Percentiles rank a stretch among this genome's conserved stretches.
Conservation (phyloP, 768 basidiomycete genomes). For the Russula griseocarnosa region DNA sequence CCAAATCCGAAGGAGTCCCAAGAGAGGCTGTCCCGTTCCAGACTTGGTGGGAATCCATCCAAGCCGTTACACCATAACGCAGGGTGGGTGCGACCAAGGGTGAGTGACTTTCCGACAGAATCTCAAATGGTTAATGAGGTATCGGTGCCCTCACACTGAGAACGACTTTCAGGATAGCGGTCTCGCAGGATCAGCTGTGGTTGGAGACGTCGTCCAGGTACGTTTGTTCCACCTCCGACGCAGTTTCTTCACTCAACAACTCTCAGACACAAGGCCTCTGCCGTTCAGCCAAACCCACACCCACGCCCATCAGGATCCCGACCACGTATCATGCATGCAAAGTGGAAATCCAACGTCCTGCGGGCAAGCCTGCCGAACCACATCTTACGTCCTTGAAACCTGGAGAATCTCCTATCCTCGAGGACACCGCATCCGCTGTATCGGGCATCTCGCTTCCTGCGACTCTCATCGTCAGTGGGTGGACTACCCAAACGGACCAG, state of each 20-base stretch:
- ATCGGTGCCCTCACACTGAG: constrained; percentile 1
- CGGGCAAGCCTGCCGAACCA: constrained; percentile 2
- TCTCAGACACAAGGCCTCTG: not conserved
- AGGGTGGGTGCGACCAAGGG: not conserved
- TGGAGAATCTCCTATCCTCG: constrained; percentile 13
- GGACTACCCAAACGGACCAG: constrained; percentile 11
- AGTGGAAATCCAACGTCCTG: constrained; percentile 20
- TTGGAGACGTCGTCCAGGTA: not conserved
- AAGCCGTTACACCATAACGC: not conserved
- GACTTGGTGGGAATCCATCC: not conserved
- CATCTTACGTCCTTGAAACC: not conserved
- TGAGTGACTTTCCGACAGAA: not conserved
- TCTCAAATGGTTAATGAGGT: not conserved
- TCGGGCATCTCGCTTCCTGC: constrained; percentile 26
- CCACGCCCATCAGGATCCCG: constrained; percentile 26
- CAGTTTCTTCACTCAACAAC: not conserved
- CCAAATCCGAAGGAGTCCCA: not conserved
- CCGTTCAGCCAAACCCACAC: constrained; percentile 10
- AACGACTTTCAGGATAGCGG: constrained; percentile 5
- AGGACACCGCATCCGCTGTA: constrained; percentile 19
- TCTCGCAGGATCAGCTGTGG: not conserved
- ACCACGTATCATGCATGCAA: not conserved
- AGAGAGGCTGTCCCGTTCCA: not conserved
- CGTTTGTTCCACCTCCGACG: not conserved
- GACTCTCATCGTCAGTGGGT: constrained; percentile 17